A percentile compares a stretch with the other conserved stretches of the same genome.
These are phyloP conservation scores for Leccinum solheimii DNA, from an alignment of 1,284 basidiomycete species.

Conservation along the genomic window DNA sequence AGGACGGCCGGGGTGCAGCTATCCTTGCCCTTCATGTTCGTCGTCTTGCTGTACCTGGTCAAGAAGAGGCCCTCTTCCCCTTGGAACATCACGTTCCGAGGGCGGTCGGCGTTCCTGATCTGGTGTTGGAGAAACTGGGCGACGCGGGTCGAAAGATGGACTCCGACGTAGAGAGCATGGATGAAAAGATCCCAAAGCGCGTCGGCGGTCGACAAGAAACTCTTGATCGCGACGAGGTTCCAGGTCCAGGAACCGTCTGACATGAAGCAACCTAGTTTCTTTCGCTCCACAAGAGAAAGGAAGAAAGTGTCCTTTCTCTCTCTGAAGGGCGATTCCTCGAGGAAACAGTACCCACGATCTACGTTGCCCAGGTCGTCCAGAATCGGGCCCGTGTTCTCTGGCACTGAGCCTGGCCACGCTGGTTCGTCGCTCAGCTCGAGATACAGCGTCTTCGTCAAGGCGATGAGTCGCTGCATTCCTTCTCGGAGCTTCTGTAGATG, in stretches of 20 bases:
- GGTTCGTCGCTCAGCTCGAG: too few species aligned
- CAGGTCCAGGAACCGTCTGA: neutral
- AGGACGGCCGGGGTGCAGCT: conserved; percentile 9
- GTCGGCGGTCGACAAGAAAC: neutral
- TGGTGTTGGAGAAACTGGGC: conserved; percentile 6
- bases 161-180: neutral
- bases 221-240: neutral
- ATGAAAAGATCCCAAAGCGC: neutral
- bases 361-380: conserved; percentile 1
- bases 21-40: neutral
- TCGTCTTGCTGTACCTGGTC: conserved; percentile 9
- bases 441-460: too few species aligned
- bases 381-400: neutral
- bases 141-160: neutral
- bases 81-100: conserved; percentile 5
- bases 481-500: too few species aligned
- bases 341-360: conserved; percentile 6
- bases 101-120: conserved; percentile 1
- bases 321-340: conserved; percentile 2
- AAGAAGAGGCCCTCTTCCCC: conserved; percentile 2
- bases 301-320: neutral
- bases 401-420: too few species aligned
- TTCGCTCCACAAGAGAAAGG: neutral
- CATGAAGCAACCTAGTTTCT: neutral
- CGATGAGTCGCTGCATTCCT: too few species aligned